Evolutionary conservation across 1,284 basidiomycete genomes (phyloP), one percentile per base, ranked within the genome.

Genomic region (Peniophora sp.): DNA sequence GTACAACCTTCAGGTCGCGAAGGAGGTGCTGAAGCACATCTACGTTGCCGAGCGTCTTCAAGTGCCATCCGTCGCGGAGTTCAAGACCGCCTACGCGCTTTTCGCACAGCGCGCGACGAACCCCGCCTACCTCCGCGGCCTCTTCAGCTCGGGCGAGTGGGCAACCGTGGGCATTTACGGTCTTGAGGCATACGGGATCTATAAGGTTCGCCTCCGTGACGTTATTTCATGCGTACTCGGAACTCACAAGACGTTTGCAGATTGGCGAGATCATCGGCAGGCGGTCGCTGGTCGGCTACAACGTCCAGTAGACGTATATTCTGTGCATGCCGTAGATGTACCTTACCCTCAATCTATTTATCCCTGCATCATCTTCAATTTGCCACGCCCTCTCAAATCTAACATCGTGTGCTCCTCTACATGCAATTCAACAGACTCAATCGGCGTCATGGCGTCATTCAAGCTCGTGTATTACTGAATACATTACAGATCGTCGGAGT

Each of bases 191-290:
- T 91, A 92, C 63, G 85, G 85, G 34, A 87, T 94, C 60, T 94
- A 88, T 74, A 89, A 88, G 73, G 85, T 84, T 54, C 45, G 77
- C 64, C 35, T 39, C 12, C 2, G 2, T 5, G 27, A 12, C 37
- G 5, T 41, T n/a, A 10, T 36, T 36, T 36, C 34, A 36, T 10
- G 34, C 10, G 10, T 10, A 10, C n/a, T n/a, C 34, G n/a, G 10
- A 10, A 10, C 34, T 10, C n/a, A 10, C 34, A 36, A 10, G 10
- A 10, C n/a, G n/a, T 36, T 10, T 36, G 34, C 68, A 90, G 81
- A 81, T 97, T 72, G 93, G 93, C 52, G 92, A 97, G 70, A 95
- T 96, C 57, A 64, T 95, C 59, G 92, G 92, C 44, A 79, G 90
- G 59, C 81, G 90, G 68, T 82, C 82, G 70, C 64, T 95, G 44